phyloP scores from a whole-genome alignment of 768 basidiomycete species.

The Termitomyces sp. region DNA sequence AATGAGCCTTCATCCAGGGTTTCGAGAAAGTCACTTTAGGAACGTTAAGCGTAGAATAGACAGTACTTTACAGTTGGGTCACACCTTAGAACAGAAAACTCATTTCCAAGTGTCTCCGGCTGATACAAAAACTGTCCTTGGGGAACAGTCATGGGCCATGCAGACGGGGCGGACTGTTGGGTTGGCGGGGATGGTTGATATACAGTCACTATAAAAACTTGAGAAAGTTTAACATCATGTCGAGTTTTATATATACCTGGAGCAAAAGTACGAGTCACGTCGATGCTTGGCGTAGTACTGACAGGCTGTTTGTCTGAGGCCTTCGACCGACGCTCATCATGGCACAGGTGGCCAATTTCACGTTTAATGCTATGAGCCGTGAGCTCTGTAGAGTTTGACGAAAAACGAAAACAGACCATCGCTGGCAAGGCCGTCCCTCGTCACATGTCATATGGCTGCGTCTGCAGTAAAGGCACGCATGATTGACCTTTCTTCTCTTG shows the following conservation, averaged over 20 bases:
- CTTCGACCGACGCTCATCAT: conserved; percentile 73
- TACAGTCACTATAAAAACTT: conserved; percentile 25
- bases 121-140: conserved; percentile 59
- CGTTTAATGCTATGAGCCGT: conserved; percentile 71
- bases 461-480: conserved; percentile 91
- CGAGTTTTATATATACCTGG: conserved; percentile 30
- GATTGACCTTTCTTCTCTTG: conserved; percentile 83
- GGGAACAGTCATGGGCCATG: conserved; percentile 50
- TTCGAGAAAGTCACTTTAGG: conserved; percentile 74
- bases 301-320: conserved; percentile 35
- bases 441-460: conserved; percentile 92
- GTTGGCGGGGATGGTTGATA: conserved; percentile 27
- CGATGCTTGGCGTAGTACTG: conserved; percentile 17
- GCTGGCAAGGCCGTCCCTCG: conserved; percentile 84
- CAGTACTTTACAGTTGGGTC: conserved; percentile 18
- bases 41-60: not conserved
- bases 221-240: not conserved
- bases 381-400: not conserved
- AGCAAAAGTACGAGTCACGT: conserved; percentile 35
- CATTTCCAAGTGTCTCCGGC: conserved; percentile 71
- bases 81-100: conserved; percentile 76
- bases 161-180: conserved; percentile 25
- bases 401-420: conserved; percentile 63
- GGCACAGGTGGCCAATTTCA: conserved; percentile 92
- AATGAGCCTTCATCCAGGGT: conserved; percentile 82